Conservation (phyloP, 2,329 filamentous ascomycete species). For the Dothideomycetes sp. region DNA sequence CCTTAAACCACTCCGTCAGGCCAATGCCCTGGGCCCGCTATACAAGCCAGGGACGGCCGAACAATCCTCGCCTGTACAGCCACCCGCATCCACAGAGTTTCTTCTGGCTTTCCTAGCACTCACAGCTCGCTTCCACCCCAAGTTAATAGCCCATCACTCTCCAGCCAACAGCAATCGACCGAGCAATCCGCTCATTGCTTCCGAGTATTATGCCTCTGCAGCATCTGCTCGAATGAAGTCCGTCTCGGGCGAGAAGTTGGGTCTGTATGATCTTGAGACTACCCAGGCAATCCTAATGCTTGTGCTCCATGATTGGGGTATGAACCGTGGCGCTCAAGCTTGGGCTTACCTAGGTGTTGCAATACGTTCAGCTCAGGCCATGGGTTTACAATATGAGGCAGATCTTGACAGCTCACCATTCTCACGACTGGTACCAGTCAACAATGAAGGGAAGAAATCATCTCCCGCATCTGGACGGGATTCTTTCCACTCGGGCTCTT, state of each 20-base stretch:
- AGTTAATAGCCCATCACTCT: slow-evolving; percentile 44
- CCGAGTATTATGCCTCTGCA: slow-evolving; percentile 54
- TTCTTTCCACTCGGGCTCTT: slow-evolving; percentile 13
- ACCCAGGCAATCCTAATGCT: slow-evolving; percentile 62
- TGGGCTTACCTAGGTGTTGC: slow-evolving; percentile 55
- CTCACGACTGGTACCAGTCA: slow-evolving; percentile 10
- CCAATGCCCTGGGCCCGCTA: slow-evolving; percentile 11
- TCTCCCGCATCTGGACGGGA: slow-evolving; percentile 4
- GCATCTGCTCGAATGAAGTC: slow-evolving; percentile 42
- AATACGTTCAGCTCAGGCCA: slow-evolving; percentile 49
- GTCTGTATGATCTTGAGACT: slow-evolving; percentile 48
- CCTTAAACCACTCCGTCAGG: slow-evolving; percentile 33
- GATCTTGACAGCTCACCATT: slow-evolving; percentile 25
- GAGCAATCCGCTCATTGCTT: slow-evolving; percentile 45
- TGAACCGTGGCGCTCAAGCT: slow-evolving; percentile 48
- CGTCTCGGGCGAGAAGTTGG: slow-evolving; percentile 34
- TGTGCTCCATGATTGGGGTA: slow-evolving; percentile 60
- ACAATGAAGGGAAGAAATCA: not conserved
- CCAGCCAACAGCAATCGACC: slow-evolving; percentile 35
- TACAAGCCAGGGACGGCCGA: slow-evolving; percentile 6
- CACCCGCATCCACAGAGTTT: slow-evolving; percentile 43
- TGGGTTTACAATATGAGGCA: slow-evolving; percentile 50
- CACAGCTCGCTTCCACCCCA: slow-evolving; percentile 56
- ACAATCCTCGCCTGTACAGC: slow-evolving; percentile 27
- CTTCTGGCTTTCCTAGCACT: slow-evolving; percentile 57